Base-by-base conservation (phyloP, 2,329 filamentous ascomycete genomes). In the Fonsecaea monophora region DNA sequence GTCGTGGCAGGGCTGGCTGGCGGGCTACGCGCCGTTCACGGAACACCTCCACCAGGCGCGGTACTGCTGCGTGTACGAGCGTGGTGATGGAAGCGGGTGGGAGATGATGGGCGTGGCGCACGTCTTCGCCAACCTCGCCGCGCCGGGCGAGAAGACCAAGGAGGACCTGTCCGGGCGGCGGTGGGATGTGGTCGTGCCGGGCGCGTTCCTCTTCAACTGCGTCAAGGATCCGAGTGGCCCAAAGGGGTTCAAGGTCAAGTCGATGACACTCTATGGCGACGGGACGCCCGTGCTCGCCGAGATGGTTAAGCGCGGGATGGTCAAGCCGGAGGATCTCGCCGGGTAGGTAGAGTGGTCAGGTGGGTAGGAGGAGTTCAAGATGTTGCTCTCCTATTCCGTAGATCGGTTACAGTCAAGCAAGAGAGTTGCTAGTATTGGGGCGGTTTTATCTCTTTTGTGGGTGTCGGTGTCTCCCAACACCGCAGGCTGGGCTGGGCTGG, bases 251-350 rank as follows among this genome's bases (percentile, higher is more conserved):
- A 65, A 61, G 53, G n/a, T 70, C 53, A 60, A 64, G 59, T 53
- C 61, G 35, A 65, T 64, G 18, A 56, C 53, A 4, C 45, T 65
- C 40, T 62, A 42, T 21, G 57, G 61, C 25, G 68, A 70, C 38
- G 53, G 50, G 1, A 58, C 54, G 25, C 65, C 62, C 18, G 62
- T 63, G 3, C 58, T 69, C 1, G 57, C 40, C 7, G 58, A 56
- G 61, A 53, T 68, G 62, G 56, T 68, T 32, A 65, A 66, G 59
- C 62, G 68, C 50, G 68, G 65, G 10, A 60, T 68, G 56, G 34
- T 68, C 56, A 70, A 65, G 59, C 67, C 64, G 3, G 64, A 55
- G 64, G 64, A 66, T 53, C 34, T 64, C 1, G 54, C 42, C 13
- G 60, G 42, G 45, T 64, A 64, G 30, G 4, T 6, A 45, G 40